Evolutionary conservation across 1,284 basidiomycete species (phyloP).

Genomic region (Cutaneotrichosporon sp.): DNA sequence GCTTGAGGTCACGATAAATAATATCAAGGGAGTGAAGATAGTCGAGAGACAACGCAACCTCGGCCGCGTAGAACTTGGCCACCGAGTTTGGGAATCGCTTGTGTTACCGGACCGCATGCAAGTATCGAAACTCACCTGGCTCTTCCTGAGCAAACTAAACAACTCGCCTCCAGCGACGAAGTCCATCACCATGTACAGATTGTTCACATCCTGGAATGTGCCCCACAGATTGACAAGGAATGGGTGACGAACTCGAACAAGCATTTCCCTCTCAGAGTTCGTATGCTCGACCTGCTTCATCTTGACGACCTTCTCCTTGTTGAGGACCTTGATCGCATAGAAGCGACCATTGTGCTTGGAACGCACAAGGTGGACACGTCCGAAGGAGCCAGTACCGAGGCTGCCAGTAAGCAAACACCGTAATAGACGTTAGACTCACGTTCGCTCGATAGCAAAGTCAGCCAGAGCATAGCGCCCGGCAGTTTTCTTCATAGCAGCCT

Average conservation of each 20-base stretch:
- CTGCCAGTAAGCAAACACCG: conserved; percentile 15
- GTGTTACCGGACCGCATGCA: conserved; percentile 6
- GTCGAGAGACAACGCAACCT: conserved; percentile 91
- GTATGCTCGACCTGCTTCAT: conserved; percentile 99
- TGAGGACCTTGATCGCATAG: conserved; percentile 91
- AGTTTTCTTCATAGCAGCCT: conserved; percentile 48
- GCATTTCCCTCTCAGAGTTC: conserved; percentile 88
- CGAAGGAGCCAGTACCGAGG: conserved; percentile 89
- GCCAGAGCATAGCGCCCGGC: conserved; percentile 52
- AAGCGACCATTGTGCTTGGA: conserved; percentile 89
- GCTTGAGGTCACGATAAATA: conserved; percentile 96
- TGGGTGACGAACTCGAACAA: conserved; percentile 83
- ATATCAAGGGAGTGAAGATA: conserved; percentile 87
- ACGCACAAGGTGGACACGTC: conserved; percentile 85
- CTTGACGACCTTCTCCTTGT: conserved; percentile 88
- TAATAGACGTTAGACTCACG: conserved; percentile 34
- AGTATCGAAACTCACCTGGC: conserved; percentile 58
- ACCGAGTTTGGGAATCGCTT: conserved; percentile 97
- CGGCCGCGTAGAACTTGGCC: conserved; percentile 97
- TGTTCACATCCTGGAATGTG: conserved; percentile 86
- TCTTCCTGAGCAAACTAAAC: conserved; percentile 82
- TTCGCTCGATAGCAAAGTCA: conserved; percentile 53
- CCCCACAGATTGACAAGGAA: conserved; percentile 99
- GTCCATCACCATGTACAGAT: conserved; percentile 99
- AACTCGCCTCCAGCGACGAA: conserved; percentile 97